phyloP scores from a whole-genome alignment of 345 rosid species.

The Corymbia maculata region DNA sequence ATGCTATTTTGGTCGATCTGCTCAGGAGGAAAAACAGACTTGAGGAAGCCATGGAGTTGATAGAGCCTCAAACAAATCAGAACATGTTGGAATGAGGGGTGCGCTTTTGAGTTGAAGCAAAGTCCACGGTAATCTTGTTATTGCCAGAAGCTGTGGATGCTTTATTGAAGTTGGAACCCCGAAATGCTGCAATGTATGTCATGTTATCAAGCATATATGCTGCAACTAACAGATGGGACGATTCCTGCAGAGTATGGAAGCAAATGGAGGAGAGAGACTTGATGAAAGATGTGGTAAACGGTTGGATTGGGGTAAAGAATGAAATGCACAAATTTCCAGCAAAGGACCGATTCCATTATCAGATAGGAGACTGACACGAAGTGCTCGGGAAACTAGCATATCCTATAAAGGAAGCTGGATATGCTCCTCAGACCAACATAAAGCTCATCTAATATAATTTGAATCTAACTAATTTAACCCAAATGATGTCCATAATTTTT shows the following conservation, averaged over 20 bases:
- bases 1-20: constrained; percentile 24
- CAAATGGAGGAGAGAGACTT: constrained; percentile 20
- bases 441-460: too few relatives aligned
- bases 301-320: constrained; percentile 38
- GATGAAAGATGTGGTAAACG: constrained; percentile 22
- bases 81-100: constrained; percentile 34
- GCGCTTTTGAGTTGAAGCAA: constrained; percentile 30
- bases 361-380: constrained; percentile 12
- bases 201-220: constrained; percentile 33
- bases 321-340: constrained; percentile 23
- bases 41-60: constrained; percentile 22
- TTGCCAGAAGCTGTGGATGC: constrained; percentile 32
- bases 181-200: constrained; percentile 28
- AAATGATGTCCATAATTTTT: too few relatives aligned
- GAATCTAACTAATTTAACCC: too few relatives aligned
- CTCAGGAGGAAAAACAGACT: constrained; percentile 36
- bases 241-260: constrained; percentile 18
- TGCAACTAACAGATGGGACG: constrained; percentile 29
- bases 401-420: constrained; percentile 26
- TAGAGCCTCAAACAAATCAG: constrained; percentile 9
- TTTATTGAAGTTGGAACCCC: constrained; percentile 23
- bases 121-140: constrained; percentile 15
- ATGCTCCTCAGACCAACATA: not conserved
- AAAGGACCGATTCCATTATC: constrained; percentile 18
- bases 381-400: constrained; percentile 5